A percentile compares a stretch with the other conserved stretches of the same genome.
These are phyloP conservation scores for Xylona heveae DNA, from an alignment of 495 filamentous ascomycete genomes.

Conservation along the genomic window DNA sequence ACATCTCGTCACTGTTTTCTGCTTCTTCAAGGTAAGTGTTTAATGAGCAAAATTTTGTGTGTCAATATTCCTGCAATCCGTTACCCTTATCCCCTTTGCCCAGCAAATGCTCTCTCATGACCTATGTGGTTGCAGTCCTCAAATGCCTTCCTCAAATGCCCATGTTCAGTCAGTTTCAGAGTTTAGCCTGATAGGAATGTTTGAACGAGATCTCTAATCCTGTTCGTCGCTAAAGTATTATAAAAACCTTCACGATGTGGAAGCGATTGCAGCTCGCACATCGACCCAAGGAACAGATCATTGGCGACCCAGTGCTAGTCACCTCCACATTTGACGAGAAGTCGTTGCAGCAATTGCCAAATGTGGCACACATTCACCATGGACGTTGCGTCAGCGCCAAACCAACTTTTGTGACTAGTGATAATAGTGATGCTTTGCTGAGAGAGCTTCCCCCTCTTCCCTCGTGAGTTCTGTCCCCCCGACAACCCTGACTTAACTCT, in stretches of 20 bases:
- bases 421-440: conserved; percentile 1
- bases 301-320: conserved; percentile 23
- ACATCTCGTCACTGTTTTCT: too few relatives aligned
- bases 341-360: conserved; percentile 9
- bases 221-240: too few relatives aligned
- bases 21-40: too few relatives aligned
- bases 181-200: too few relatives aligned
- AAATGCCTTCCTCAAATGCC: background rate
- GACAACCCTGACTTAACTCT: background rate
- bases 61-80: too few relatives aligned
- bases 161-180: background rate
- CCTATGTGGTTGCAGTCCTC: background rate
- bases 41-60: too few relatives aligned
- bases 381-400: conserved; percentile 8
- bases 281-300: conserved; percentile 20
- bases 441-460: conserved; percentile 4
- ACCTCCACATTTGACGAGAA: conserved; percentile 20
- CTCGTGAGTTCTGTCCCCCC: conserved; percentile 4
- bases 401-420: conserved; percentile 8
- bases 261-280: conserved; percentile 17
- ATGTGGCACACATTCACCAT: conserved; percentile 8
- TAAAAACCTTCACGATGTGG: conserved; percentile 22
- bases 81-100: too few relatives aligned
- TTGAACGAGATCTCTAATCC: too few relatives aligned
- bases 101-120: background rate